phyloP scores from a whole-genome alignment of 306 rosid genomes.

The Prunus campanulata region DNA sequence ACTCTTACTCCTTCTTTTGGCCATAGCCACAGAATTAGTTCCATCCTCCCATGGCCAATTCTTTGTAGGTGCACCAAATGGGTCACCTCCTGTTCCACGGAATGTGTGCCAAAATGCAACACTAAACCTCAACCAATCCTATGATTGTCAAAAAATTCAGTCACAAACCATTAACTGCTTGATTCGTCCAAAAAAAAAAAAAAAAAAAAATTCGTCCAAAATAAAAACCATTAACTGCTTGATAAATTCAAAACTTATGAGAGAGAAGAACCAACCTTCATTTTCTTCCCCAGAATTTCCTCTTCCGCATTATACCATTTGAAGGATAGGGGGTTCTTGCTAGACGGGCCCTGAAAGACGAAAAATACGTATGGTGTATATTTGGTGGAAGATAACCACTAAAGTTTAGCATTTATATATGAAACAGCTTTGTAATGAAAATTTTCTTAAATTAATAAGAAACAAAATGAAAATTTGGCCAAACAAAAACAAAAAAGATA shows the following conservation, averaged over 20 bases:
- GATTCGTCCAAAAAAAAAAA: neutral
- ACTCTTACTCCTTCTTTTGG: slow-evolving; percentile 87
- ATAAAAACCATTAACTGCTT: slow-evolving; percentile 15
- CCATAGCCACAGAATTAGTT: slow-evolving; percentile 85
- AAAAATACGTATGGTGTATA: neutral
- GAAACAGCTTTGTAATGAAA: neutral
- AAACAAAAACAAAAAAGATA: neutral
- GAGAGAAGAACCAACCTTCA: slow-evolving; percentile 66
- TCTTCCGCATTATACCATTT: slow-evolving; percentile 89
- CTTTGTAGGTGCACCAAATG: slow-evolving; percentile 88
- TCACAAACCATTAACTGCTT: slow-evolving; percentile 21
- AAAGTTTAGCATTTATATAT: neutral
- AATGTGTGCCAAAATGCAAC: slow-evolving; percentile 99
- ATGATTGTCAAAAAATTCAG: slow-evolving; percentile 5
- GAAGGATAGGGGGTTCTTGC: slow-evolving; percentile 74
- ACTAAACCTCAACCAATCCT: slow-evolving; percentile 98
- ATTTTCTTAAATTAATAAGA: neutral
- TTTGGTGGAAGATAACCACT: neutral
- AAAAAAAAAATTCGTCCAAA: no score
- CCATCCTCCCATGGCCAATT: slow-evolving; percentile 98
- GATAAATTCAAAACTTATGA: neutral
- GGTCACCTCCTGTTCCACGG: slow-evolving; percentile 90
- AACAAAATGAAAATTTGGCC: neutral
- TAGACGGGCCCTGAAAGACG: slow-evolving; percentile 72
- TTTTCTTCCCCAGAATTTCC: slow-evolving; percentile 85